Conservation (phyloP, 305 asterid genomes). For the Fraxinus dipetala region DNA sequence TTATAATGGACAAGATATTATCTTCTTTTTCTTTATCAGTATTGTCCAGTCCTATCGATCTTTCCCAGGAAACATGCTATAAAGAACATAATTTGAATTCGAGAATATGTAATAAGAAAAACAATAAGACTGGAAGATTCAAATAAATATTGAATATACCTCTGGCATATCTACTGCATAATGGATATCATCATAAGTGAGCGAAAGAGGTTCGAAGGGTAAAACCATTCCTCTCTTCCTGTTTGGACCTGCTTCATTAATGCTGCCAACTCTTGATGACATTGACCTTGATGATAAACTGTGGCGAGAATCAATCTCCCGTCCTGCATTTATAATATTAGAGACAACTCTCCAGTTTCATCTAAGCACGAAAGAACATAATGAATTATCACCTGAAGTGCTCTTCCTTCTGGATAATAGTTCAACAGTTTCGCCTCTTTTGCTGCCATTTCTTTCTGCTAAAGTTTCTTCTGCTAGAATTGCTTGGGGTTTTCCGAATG, state of each 20-base stretch:
- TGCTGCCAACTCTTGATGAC: conserved; percentile 57
- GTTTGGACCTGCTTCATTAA: conserved; percentile 33
- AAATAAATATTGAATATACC: conserved; percentile 33
- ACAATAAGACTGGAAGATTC: not conserved
- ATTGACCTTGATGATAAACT: conserved; percentile 47
- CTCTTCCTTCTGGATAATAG: conserved; percentile 32
- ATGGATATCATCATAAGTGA: conserved; percentile 66
- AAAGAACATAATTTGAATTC: not conserved
- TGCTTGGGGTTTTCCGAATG: conserved; percentile 69
- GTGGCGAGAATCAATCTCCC: conserved; percentile 34
- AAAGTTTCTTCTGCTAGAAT: conserved; percentile 51
- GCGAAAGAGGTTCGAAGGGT: conserved; percentile 86
- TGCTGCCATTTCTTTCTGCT: conserved; percentile 43
- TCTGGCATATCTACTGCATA: conserved; percentile 94
- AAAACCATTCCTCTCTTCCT: conserved; percentile 85
- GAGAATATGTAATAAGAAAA: not conserved
- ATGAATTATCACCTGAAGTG: conserved; percentile 29
- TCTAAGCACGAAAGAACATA: not conserved
- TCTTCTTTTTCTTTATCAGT: not conserved
- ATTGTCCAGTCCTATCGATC: not conserved
- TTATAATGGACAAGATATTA: not conserved
- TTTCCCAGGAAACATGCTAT: not conserved
- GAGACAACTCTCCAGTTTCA: not conserved
- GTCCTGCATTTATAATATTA: conserved; percentile 23
- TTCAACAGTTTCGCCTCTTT: conserved; percentile 36